A percentile compares a stretch with the other conserved stretches of the same genome.
Evolutionary conservation across 2,329 filamentous ascomycete species (phyloP).

Genomic region (Diaporthe humulicola): DNA sequence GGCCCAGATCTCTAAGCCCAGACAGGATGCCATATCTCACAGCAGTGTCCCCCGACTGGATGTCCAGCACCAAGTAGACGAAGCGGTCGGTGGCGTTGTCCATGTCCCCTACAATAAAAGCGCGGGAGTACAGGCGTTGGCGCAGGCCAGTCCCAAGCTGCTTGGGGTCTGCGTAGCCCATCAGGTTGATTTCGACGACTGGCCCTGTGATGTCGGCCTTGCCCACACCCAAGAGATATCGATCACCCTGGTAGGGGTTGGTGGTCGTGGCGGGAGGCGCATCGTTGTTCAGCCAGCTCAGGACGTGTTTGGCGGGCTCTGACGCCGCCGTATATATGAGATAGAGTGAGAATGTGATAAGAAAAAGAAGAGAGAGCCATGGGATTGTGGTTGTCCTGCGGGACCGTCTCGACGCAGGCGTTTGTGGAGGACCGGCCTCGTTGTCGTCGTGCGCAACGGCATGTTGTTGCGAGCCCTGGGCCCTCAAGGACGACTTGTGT

Average conservation of each 20-base stretch:
- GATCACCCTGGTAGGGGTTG: slow-evolving; percentile 48
- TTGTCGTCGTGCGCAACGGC: background rate
- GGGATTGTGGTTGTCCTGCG: background rate
- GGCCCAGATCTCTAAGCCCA: slow-evolving; percentile 75
- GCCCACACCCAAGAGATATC: slow-evolving; percentile 65
- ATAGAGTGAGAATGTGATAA: background rate
- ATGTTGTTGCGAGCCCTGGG: background rate
- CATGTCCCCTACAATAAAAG: slow-evolving; percentile 85
- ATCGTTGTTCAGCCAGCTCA: slow-evolving; percentile 9
- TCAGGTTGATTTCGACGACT: slow-evolving; percentile 89
- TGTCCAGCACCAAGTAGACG: slow-evolving; percentile 89
- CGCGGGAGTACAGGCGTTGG: slow-evolving; percentile 86
- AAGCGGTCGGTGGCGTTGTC: slow-evolving; percentile 77
- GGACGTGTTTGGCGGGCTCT: background rate
- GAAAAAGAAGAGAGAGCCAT: background rate
- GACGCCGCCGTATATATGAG: background rate
- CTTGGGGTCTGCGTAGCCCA: slow-evolving; percentile 85
- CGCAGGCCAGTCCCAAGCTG: slow-evolving; percentile 88
- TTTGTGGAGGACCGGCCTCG: background rate
- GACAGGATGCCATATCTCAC: slow-evolving; percentile 86
- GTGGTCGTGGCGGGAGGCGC: background rate
- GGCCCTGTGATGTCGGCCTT: slow-evolving; percentile 74
- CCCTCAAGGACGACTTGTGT: background rate
- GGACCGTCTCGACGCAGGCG: background rate
- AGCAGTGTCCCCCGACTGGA: slow-evolving; percentile 87